A percentile compares a stretch with the other conserved stretches of the same genome.
Conservation (phyloP, 2,329 filamentous ascomycete species). For the Fusarium subglutinans region DNA sequence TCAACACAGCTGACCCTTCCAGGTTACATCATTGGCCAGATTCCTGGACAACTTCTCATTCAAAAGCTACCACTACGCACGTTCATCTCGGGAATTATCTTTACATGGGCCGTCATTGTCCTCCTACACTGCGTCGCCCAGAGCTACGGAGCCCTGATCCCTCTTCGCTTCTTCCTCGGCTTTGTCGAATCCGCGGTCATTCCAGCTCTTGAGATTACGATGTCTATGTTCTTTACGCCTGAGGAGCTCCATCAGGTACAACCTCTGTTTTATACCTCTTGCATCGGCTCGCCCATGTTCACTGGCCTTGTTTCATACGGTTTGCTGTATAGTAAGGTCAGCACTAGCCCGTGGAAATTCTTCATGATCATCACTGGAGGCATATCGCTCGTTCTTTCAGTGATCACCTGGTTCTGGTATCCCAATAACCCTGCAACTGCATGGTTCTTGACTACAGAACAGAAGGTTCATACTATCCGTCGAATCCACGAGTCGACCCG, state of each 20-base stretch:
- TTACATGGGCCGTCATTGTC: background rate
- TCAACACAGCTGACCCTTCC: background rate
- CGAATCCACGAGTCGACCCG: background rate
- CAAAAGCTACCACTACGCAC: background rate
- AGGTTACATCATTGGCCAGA: background rate
- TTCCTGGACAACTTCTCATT: background rate
- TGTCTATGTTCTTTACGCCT: background rate
- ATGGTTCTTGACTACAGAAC: background rate
- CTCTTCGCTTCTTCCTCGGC: background rate
- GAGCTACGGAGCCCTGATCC: background rate
- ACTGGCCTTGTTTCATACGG: background rate
- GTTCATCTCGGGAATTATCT: background rate
- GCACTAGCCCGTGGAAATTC: slow-evolving; percentile 1
- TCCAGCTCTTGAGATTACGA: background rate
- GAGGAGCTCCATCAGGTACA: background rate
- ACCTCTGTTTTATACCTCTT: background rate
- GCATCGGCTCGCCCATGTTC: background rate
- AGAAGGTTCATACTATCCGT: background rate
- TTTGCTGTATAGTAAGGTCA: background rate
- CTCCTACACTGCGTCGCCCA: background rate
- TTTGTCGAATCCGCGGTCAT: background rate
- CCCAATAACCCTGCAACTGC: background rate
- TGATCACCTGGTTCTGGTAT: background rate
- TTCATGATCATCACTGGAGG: background rate
- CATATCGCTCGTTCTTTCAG: background rate